A percentile compares a stretch with the other conserved stretches of the same genome.
Conservation (phyloP, 2,329 filamentous ascomycete species). For the Dothideomycetes sp. region DNA sequence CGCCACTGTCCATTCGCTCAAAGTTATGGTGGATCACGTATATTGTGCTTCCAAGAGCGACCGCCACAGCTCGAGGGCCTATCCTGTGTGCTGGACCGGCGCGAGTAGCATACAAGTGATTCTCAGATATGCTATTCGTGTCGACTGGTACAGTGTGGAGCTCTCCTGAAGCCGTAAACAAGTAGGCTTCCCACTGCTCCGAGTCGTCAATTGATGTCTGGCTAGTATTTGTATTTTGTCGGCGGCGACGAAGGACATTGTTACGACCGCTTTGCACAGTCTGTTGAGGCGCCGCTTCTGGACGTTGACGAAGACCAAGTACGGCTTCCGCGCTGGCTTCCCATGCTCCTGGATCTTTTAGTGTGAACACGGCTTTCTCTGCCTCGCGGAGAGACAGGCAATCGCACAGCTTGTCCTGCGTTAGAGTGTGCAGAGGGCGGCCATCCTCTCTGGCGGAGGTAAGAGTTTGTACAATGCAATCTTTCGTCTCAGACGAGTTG, state of each 20-base stretch:
- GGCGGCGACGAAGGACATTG: conserved; percentile 8
- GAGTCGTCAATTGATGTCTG: conserved; percentile 3
- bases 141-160: conserved; percentile 6
- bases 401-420: conserved; percentile 16
- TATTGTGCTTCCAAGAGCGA: conserved; percentile 6
- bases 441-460: conserved; percentile 41
- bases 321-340: conserved; percentile 49
- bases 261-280: conserved; percentile 9
- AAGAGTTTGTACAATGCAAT: conserved; percentile 56
- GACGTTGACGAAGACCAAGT: conserved; percentile 45
- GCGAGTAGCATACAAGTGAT: conserved; percentile 6
- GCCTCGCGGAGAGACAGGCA: conserved; percentile 29
- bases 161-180: conserved; percentile 7
- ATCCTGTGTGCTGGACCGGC: conserved; percentile 5
- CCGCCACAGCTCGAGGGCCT: conserved; percentile 4
- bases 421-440: conserved; percentile 44
- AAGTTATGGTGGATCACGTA: conserved; percentile 6
- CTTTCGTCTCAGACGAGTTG: conserved; percentile 45
- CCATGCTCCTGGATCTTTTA: conserved; percentile 57
- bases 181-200: conserved; percentile 45
- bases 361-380: conserved; percentile 39
- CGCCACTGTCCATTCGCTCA: conserved; percentile 4
- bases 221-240: conserved; percentile 4
- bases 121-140: conserved; percentile 1
- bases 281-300: conserved; percentile 9